Conservation (phyloP, 192 early-diverging fungal genomes). For the Obelidium mucronatum region DNA sequence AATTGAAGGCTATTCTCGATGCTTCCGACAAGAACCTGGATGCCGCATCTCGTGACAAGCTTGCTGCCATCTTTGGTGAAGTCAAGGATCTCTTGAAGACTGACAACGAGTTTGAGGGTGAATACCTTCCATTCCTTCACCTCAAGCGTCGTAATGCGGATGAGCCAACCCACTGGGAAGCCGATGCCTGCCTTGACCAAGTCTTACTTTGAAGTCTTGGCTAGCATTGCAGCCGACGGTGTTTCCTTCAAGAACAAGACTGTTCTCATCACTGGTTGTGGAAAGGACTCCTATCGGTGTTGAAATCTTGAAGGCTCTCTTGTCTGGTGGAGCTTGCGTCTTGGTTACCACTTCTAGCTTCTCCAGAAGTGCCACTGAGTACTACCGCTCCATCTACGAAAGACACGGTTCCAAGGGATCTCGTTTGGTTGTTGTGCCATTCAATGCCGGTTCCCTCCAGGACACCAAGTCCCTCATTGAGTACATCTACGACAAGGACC, state of each 20-base stretch:
- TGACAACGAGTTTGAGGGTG: slow-evolving; percentile 25
- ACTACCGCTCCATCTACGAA: slow-evolving; percentile 90
- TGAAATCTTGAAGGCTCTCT: slow-evolving; percentile 79
- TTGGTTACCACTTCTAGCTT: slow-evolving; percentile 93
- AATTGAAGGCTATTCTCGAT: slow-evolving; percentile 46
- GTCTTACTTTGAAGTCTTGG: slow-evolving; percentile 83
- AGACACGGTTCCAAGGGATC: slow-evolving; percentile 87
- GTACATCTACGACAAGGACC: slow-evolving; percentile 85
- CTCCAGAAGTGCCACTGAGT: slow-evolving; percentile 78
- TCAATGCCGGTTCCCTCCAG: slow-evolving; percentile 90
- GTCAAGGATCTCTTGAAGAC: slow-evolving; percentile 43
- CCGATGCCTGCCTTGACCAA: slow-evolving; percentile 77
- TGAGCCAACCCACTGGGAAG: slow-evolving; percentile 84
- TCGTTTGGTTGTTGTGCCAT: slow-evolving; percentile 86
- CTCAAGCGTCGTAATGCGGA: slow-evolving; percentile 55
- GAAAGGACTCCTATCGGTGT: slow-evolving; percentile 90
- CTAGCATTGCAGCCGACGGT: slow-evolving; percentile 81
- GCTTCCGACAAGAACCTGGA: slow-evolving; percentile 36
- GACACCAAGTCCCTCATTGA: slow-evolving; percentile 82
- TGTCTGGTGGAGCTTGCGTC: slow-evolving; percentile 87
- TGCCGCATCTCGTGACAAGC: slow-evolving; percentile 25
- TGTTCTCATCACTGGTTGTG: slow-evolving; percentile 90
- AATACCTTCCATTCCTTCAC: slow-evolving; percentile 55
- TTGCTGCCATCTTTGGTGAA: slow-evolving; percentile 49
- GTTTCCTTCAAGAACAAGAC: slow-evolving; percentile 85